Base-by-base conservation (phyloP, 1,139 yeast genomes). In the Yamadazyma friedrichii region DNA sequence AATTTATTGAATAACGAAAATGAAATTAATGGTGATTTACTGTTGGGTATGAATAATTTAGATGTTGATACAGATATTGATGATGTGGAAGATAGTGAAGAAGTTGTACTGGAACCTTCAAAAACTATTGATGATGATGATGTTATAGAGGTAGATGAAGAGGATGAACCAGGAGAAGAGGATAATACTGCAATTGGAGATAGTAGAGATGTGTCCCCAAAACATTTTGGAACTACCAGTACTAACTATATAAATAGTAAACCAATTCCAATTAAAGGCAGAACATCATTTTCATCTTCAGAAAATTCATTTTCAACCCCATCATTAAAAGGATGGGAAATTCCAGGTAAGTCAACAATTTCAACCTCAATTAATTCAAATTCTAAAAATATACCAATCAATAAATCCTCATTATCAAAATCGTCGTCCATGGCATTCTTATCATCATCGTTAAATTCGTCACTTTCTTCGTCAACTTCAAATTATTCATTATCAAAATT, bases 341-440 rank as follows among this genome's bases (percentile, higher is more conserved):
- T 70, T n/a, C 74, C 76, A 0, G 56, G 56, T 13, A 70, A 70
- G 44, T 55, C 72, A 6, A 46, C 56, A 9, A 58, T 64, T 1
- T 48, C 54, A 5, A 54, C 59, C 2, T 51, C 60, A 8, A 44
- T 56, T 2, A 53, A 54, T 55, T 11, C 53, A 6, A 39, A 50
- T 37, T 43, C 59, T 3, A 53, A 55, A 40, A 54, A 59, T 54
- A 22, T 60, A 6, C 52, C 52, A 4, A 48, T 48, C 22, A 43
- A 37, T 34, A 43, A 40, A n/a, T 42, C 58, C 3, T 58, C 68
- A 8, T 47, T 65, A n/a, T 58, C 67, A 2, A 65, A 66, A 39
- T 59, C 72, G 6, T 56, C 73, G 1, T 70, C 76, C 0, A 59
- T 67, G 64, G 71, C 75, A 3, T 70, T 70, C 39, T 57, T 71